A percentile compares a stretch with the other conserved stretches of the same genome.
Conservation (phyloP, 2,329 filamentous ascomycete species). For the Nothomitra cinnamomea region DNA sequence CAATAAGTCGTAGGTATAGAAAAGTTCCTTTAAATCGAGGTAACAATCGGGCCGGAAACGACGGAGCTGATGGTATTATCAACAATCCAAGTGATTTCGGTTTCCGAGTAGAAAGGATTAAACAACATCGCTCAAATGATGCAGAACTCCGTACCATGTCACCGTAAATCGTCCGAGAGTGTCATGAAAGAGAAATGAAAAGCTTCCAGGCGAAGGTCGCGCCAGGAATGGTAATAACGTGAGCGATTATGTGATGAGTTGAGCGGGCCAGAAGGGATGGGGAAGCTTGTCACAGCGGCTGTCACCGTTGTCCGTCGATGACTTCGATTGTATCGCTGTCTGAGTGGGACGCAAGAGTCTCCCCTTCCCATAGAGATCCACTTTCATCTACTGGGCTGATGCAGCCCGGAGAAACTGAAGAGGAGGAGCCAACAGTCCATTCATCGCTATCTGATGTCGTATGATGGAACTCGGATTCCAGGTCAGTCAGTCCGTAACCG, state of each 20-base stretch:
- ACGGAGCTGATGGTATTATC: neutral
- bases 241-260: neutral
- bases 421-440: constrained; percentile 78
- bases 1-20: too few species aligned
- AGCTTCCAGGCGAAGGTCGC: neutral
- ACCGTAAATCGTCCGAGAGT: neutral
- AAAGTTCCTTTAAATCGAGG: neutral
- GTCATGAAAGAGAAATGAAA: constrained; percentile 1
- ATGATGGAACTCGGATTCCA: constrained; percentile 30
- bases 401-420: constrained; percentile 50
- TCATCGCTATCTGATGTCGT: constrained; percentile 56
- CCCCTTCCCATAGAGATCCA: constrained; percentile 38
- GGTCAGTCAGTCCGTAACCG: constrained; percentile 37
- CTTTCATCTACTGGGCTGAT: constrained; percentile 45
- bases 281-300: neutral
- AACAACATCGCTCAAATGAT: constrained; percentile 4
- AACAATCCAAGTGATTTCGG: neutral
- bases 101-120: neutral
- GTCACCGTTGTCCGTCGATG: neutral
- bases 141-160: constrained; percentile 1
- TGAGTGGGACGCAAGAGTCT: constrained; percentile 31
- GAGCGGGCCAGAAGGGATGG: neutral
- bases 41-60: neutral
- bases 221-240: neutral
- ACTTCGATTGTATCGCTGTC: constrained; percentile 14